These are phyloP conservation scores for Acacia concinna DNA, from an alignment of 331 rosid genomes.

Conservation along the genomic window DNA sequence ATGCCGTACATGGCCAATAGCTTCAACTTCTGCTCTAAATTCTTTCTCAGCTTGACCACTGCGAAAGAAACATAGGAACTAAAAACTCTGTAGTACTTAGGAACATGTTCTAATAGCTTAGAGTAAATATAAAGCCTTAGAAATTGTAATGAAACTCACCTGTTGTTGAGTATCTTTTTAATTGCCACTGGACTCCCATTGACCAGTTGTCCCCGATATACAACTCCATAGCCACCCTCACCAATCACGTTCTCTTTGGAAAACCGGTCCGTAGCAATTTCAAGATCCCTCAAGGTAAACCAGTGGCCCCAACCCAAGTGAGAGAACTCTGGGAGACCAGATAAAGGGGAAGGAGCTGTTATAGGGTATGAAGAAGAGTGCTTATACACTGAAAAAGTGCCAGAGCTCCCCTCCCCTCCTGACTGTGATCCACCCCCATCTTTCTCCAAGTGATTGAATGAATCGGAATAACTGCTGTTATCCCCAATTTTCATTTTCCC, in stretches of 20 bases:
- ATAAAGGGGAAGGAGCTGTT: too few relatives aligned
- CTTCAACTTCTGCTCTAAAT: constrained; percentile 93
- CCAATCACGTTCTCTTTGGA: too few relatives aligned
- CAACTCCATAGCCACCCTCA: too few relatives aligned
- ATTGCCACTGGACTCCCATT: too few relatives aligned
- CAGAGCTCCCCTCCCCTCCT: constrained; percentile 83
- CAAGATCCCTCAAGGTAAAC: too few relatives aligned
- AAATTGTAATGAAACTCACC: constrained; percentile 54
- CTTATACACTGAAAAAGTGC: constrained; percentile 51
- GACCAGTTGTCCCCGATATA: too few relatives aligned
- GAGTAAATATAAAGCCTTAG: constrained; percentile 11
- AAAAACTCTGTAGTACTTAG: constrained; percentile 12
- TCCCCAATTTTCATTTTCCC: constrained; percentile 68
- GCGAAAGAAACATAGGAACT: constrained; percentile 21
- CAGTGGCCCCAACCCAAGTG: too few relatives aligned
- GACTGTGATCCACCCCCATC: constrained; percentile 69
- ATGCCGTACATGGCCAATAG: constrained; percentile 93
- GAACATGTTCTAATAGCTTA: constrained; percentile 27
- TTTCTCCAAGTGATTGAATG: constrained; percentile 63
- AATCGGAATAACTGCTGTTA: constrained; percentile 63
- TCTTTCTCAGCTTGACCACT: constrained; percentile 99
- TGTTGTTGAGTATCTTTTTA: too few relatives aligned
- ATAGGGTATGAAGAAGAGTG: constrained; percentile 68
- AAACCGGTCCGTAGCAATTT: too few relatives aligned
- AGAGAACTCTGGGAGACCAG: too few relatives aligned